These are phyloP conservation scores for Cucumis sativus DNA, from an alignment of 306 rosid species.

Conservation along the genomic window DNA sequence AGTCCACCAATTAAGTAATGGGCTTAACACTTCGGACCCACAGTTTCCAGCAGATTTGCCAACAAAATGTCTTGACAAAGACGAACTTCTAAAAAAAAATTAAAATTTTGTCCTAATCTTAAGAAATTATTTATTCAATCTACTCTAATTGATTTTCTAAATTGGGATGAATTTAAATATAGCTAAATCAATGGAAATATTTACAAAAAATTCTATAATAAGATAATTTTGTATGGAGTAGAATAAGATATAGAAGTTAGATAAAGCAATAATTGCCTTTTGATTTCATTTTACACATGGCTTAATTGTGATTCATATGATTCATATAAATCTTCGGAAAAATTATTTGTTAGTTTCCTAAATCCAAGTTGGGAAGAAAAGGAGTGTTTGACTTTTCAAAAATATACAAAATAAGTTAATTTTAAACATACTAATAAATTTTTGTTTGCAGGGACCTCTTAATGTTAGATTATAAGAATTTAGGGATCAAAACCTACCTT, in stretches of 20 bases:
- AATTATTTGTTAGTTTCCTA: no score
- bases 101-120: background rate
- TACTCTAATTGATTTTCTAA: background rate
- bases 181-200: no score
- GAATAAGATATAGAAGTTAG: no score
- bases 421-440: no score
- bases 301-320: background rate
- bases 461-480: no score
- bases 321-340: background rate
- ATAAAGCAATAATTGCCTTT: background rate
- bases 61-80: background rate
- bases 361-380: no score
- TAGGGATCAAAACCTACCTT: no score
- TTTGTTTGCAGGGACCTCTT: no score
- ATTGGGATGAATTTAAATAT: background rate
- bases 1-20: background rate
- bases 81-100: background rate
- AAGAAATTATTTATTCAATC: background rate
- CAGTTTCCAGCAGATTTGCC: background rate
- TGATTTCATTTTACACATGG: background rate
- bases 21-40: background rate
- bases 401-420: no score
- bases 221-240: no score
- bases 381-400: no score
- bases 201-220: no score